phyloP scores from a whole-genome alignment of 768 basidiomycete genomes.

The Dioszegia crocea region DNA sequence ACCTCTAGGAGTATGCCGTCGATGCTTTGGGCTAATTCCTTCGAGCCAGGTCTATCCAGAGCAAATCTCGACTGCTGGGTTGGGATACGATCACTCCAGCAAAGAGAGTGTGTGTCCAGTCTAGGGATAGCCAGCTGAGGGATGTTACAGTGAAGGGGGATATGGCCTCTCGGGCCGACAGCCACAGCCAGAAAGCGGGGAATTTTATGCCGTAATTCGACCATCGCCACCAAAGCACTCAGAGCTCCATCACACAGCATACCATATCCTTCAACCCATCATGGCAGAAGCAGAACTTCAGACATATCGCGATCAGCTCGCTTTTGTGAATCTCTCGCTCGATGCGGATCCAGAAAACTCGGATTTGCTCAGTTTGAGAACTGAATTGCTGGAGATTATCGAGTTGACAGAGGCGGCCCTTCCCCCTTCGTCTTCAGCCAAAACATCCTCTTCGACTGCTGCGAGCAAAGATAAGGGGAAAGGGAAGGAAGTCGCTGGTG shows the following conservation, averaged over 20 bases:
- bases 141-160: no score
- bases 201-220: neutral
- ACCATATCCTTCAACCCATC: neutral
- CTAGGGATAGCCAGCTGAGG: no score
- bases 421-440: conserved; percentile 24
- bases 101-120: no score
- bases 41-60: no score
- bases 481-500: conserved; percentile 18
- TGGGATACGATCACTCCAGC: no score
- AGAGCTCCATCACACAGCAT: neutral
- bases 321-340: conserved; percentile 48
- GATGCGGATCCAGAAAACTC: conserved; percentile 47
- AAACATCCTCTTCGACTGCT: neutral
- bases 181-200: no score
- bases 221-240: neutral
- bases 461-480: conserved; percentile 34
- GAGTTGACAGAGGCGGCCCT: conserved; percentile 44
- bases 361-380: conserved; percentile 46
- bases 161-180: no score
- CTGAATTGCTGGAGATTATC: conserved; percentile 48
- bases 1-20: neutral
- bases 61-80: no score
- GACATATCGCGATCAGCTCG: conserved; percentile 48
- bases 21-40: neutral
- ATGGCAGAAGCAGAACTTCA: conserved; percentile 45